phyloP scores from a whole-genome alignment of 805 yeast species.

The Metschnikowia matae region DNA sequence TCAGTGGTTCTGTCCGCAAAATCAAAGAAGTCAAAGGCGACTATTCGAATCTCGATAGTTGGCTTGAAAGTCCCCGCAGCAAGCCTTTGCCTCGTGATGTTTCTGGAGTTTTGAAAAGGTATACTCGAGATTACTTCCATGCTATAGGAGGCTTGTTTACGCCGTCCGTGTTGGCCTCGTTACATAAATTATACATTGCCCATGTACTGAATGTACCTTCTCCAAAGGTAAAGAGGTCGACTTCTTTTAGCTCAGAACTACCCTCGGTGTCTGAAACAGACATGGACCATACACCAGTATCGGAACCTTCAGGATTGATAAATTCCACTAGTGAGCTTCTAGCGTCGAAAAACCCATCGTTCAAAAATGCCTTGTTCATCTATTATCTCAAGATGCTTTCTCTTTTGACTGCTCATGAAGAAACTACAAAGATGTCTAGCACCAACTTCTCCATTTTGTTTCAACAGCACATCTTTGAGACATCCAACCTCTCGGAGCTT shows the following conservation, averaged over 20 bases:
- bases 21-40: slow-evolving; percentile 19
- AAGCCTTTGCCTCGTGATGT: slow-evolving; percentile 24
- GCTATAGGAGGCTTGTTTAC: slow-evolving; percentile 14
- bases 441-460: slow-evolving; percentile 28
- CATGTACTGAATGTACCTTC: slow-evolving; percentile 5
- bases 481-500: slow-evolving; percentile 13
- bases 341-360: slow-evolving; percentile 12
- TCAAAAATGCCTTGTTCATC: slow-evolving; percentile 18
- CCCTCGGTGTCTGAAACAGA: slow-evolving; percentile 8
- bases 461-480: slow-evolving; percentile 28
- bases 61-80: slow-evolving; percentile 17
- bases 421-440: slow-evolving; percentile 26
- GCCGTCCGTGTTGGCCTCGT: slow-evolving; percentile 3
- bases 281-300: slow-evolving; percentile 4
- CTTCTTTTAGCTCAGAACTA: slow-evolving; percentile 10
- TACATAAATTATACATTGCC: slow-evolving; percentile 7
- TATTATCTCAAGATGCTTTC: slow-evolving; percentile 17
- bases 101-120: slow-evolving; percentile 25
- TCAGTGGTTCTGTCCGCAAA: slow-evolving; percentile 29
- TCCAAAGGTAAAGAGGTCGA: slow-evolving; percentile 10
- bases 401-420: slow-evolving; percentile 16
- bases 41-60: slow-evolving; percentile 14
- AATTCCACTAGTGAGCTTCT: slow-evolving; percentile 15
- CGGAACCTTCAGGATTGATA: slow-evolving; percentile 4
- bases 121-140: slow-evolving; percentile 17